A percentile compares a stretch with the other conserved stretches of the same genome.
phyloP scores from a whole-genome alignment of 306 rosid genomes.

The Vigna unguiculata region DNA sequence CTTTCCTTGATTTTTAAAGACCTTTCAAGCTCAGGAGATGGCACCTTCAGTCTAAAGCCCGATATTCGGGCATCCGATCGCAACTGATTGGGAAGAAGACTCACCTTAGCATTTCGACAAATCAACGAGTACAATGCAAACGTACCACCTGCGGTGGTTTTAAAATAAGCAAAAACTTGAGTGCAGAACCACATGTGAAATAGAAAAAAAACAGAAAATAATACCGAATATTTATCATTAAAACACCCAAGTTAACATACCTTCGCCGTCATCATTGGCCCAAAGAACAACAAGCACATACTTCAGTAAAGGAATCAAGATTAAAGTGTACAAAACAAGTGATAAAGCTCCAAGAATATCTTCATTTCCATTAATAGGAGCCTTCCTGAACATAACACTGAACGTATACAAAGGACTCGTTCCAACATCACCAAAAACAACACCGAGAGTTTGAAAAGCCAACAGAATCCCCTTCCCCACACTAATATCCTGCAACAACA shows the following conservation, averaged over 20 bases:
- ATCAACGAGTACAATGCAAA: slow-evolving; percentile 98
- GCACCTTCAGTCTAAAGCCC: slow-evolving; percentile 95
- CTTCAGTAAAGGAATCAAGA: slow-evolving; percentile 93
- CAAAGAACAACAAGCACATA: slow-evolving; percentile 92
- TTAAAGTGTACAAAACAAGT: slow-evolving; percentile 85
- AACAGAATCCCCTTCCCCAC: slow-evolving; percentile 69
- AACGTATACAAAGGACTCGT: slow-evolving; percentile 97
- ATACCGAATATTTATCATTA: slow-evolving; percentile 20
- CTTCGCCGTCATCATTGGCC: slow-evolving; percentile 99
- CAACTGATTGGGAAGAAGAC: slow-evolving; percentile 97
- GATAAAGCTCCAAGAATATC: slow-evolving; percentile 95
- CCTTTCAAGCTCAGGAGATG: slow-evolving; percentile 97
- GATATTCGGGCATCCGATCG: slow-evolving; percentile 96
- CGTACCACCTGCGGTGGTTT: slow-evolving; percentile 85
- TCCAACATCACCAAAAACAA: slow-evolving; percentile 99
- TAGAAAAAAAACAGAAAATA: neutral
- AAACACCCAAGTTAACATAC: slow-evolving; percentile 48
- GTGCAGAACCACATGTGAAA: neutral
- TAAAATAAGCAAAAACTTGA: slow-evolving; percentile 35
- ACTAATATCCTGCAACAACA: slow-evolving; percentile 70
- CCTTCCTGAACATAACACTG: slow-evolving; percentile 93
- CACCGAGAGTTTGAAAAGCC: slow-evolving; percentile 95
- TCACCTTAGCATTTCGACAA: slow-evolving; percentile 99
- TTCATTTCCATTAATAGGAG: slow-evolving; percentile 82
- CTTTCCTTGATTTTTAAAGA: slow-evolving; percentile 93